Percentiles rank a stretch among this genome's conserved stretches.
These are phyloP conservation scores for Penicillium oxalicum DNA, from an alignment of 2,329 filamentous ascomycete genomes.

Conservation along the genomic window DNA sequence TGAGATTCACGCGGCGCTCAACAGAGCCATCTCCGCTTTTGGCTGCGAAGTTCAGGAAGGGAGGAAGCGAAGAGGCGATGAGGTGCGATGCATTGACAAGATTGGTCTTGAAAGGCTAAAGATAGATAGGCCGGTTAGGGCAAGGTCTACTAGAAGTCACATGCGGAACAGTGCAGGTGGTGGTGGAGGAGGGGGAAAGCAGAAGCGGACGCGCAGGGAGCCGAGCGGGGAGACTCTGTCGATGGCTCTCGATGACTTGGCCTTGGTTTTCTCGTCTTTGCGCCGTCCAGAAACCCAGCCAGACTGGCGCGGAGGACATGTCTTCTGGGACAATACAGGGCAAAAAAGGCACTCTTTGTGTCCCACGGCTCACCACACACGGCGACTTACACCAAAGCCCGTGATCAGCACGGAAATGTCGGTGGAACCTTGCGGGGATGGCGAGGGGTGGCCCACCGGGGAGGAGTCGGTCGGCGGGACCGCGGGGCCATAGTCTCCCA, in stretches of 20 bases:
- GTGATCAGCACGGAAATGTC: conserved; percentile 34
- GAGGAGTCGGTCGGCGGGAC: conserved; percentile 12
- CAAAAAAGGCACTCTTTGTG: no score
- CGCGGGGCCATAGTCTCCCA: conserved; percentile 30
- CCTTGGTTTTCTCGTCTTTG: no score
- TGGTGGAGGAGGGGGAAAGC: not conserved
- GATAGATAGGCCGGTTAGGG: not conserved
- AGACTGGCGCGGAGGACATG: no score
- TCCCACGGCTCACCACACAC: no score
- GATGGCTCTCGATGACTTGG: no score
- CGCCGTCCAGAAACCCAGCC: no score
- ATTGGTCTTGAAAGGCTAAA: conserved; percentile 68
- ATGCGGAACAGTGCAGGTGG: not conserved
- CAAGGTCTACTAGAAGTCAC: not conserved
- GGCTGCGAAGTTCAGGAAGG: conserved; percentile 53
- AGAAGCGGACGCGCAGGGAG: no score
- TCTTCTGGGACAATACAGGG: no score
- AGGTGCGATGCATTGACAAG: conserved; percentile 75
- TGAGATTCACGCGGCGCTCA: conserved; percentile 32
- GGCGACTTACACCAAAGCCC: conserved; percentile 31
- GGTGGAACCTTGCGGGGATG: conserved; percentile 14
- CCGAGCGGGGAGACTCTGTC: no score
- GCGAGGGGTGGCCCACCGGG: conserved; percentile 10
- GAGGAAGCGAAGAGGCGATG: conserved; percentile 64
- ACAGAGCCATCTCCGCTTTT: conserved; percentile 14